Evolutionary conservation across 306 rosid genomes (phyloP), one percentile per base, ranked within the genome.

Genomic region (Quercus berberidifolia): DNA sequence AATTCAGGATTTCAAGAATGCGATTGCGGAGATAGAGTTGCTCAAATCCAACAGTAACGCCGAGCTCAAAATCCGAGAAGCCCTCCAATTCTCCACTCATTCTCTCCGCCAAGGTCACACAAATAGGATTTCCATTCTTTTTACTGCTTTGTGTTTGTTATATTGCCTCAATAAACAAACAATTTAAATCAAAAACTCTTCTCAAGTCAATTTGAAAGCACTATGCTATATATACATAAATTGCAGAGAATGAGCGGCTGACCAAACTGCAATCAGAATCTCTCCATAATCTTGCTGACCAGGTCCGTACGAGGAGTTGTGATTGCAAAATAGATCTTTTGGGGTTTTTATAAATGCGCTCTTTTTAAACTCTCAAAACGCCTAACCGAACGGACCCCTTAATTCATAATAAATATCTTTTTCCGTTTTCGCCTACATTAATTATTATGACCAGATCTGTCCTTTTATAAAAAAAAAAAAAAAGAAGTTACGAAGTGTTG

Each of bases 181-280:
- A 3, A 12, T 38, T 38, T 38, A 38, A 7, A 38, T 38, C 0
- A 38, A 7, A 90, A 38, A 38, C 46, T 38, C 52, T 9, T 67
- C 75, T 15, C 26, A 28, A 71, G 69, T 75, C 10, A 30, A 43
- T 79, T 5, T 46, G 43, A 7, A 10, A 26, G 78, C 46, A 56
- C 51, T 51, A 28, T 75, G 60, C 72, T 51, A 54, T 76, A 43
- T 46, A 9, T 46, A 31, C 1, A 7, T 38, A 7, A 38, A 38
- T 73, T 85, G 87, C 87, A 92, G 97, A 92, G 85, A 90, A 87
- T 73, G 88, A 87, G 70, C 68, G 86, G 55, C 76, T 90, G 76
- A 76, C 82, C 5, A 90, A 87, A 76, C 75, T 85, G 63, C 83
- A 89, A 82, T 71, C 85, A 3, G 92, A 85, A 18, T 89, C 87